These are phyloP conservation scores for Suhomyces taliae DNA, from an alignment of 1,139 yeast species.

Conservation along the genomic window DNA sequence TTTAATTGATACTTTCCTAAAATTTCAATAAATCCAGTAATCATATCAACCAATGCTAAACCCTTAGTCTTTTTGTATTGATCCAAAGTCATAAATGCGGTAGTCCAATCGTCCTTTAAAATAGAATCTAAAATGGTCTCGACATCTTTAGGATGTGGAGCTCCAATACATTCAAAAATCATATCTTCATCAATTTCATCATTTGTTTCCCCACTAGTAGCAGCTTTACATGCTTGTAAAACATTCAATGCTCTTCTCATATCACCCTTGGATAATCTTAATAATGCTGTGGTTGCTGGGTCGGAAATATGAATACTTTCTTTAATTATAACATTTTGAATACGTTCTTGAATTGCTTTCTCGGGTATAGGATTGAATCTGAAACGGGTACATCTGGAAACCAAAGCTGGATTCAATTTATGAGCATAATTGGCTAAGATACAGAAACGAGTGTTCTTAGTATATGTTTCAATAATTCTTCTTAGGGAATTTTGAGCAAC, in stretches of 20 bases:
- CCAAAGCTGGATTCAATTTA: conserved; percentile 89
- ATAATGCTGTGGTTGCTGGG: conserved; percentile 65
- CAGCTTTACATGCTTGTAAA: conserved; percentile 89
- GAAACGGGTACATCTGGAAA: conserved; percentile 93
- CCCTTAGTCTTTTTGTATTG: conserved; percentile 72
- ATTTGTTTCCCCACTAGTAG: conserved; percentile 46
- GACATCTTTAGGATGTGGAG: conserved; percentile 87
- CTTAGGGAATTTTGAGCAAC: conserved; percentile 96
- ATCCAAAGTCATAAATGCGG: conserved; percentile 65
- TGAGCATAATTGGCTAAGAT: conserved; percentile 95
- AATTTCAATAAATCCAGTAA: conserved; percentile 72
- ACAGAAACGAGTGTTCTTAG: conserved; percentile 93
- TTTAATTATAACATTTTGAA: conserved; percentile 63
- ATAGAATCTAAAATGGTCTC: conserved; percentile 74
- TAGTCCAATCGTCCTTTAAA: conserved; percentile 85
- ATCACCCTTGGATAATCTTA: conserved; percentile 80
- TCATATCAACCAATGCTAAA: conserved; percentile 81
- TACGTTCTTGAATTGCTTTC: conserved; percentile 65
- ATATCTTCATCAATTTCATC: conserved; percentile 64
- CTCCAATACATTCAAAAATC: conserved; percentile 94
- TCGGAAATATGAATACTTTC: conserved; percentile 62
- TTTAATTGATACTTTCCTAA: conserved; percentile 67
- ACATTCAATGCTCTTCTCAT: conserved; percentile 96
- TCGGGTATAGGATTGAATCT: conserved; percentile 81
- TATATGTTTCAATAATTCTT: conserved; percentile 88